Evolutionary conservation across 208 protist species (phyloP).

Genomic region (Leishmania mexicana): DNA sequence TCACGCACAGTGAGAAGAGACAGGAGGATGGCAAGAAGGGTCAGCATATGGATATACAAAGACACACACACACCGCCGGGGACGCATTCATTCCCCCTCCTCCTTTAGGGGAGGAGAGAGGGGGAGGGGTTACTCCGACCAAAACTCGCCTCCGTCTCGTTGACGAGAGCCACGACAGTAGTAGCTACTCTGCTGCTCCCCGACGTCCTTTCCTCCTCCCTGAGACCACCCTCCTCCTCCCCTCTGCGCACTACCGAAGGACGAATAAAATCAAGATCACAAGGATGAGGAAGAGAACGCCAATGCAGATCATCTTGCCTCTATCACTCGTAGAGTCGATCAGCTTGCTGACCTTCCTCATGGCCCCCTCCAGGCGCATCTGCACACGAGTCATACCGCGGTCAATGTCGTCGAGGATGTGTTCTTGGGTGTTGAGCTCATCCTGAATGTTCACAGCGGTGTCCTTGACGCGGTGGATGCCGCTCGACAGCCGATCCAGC

Average conservation of each 20-base stretch:
- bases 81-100: neutral
- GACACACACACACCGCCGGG: neutral
- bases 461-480: conserved; percentile 69
- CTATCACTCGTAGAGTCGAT: conserved; percentile 79
- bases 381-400: conserved; percentile 74
- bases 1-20: neutral
- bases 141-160: neutral
- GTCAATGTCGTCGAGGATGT: conserved; percentile 80
- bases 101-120: neutral
- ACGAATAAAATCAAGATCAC: conserved; percentile 63
- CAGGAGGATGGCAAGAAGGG: neutral
- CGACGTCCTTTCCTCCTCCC: neutral
- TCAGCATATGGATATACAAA: neutral
- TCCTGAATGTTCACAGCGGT: conserved; percentile 76
- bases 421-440: conserved; percentile 83
- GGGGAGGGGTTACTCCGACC: neutral
- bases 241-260: neutral
- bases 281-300: conserved; percentile 71
- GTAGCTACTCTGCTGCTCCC: neutral
- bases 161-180: neutral
- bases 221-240: neutral
- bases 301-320: conserved; percentile 83
- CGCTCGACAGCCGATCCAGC: conserved; percentile 67
- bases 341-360: conserved; percentile 77
- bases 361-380: conserved; percentile 63